Conservation (phyloP, 1,284 basidiomycete genomes). For the Salmacisia buchloeana region DNA sequence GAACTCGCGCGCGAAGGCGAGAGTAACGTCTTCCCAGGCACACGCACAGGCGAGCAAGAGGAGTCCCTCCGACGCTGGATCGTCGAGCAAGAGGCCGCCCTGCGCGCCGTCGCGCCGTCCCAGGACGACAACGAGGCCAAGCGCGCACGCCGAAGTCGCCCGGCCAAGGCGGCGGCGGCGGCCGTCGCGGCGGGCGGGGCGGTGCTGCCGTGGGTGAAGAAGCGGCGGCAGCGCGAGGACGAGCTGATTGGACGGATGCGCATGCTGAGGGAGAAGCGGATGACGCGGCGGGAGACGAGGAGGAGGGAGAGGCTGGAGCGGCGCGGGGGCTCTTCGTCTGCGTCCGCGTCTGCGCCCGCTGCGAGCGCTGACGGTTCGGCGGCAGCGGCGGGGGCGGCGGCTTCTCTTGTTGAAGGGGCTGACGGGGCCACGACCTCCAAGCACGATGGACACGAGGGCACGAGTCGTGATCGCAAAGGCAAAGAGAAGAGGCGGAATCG, state of each 20-base stretch:
- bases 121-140: neutral
- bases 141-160: no score
- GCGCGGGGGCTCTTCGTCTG: no score
- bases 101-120: neutral
- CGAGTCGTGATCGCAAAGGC: neutral
- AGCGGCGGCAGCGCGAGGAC: neutral
- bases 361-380: no score
- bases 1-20: neutral
- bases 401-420: neutral
- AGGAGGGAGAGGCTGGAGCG: no score
- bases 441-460: neutral
- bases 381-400: neutral
- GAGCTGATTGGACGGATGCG: slow-evolving; percentile 5
- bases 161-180: no score
- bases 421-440: neutral
- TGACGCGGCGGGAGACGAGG: neutral
- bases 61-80: neutral
- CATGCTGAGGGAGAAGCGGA: neutral
- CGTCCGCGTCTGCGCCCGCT: no score
- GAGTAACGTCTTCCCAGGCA: neutral
- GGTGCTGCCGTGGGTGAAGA: slow-evolving; percentile 1
- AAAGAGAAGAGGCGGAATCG: neutral
- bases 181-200: neutral
- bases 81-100: neutral
- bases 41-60: neutral